Percentiles rank a stretch among this genome's conserved stretches.
These are phyloP conservation scores for Trichoderma harzianum DNA, from an alignment of 2,329 filamentous ascomycete species.

Conservation along the genomic window DNA sequence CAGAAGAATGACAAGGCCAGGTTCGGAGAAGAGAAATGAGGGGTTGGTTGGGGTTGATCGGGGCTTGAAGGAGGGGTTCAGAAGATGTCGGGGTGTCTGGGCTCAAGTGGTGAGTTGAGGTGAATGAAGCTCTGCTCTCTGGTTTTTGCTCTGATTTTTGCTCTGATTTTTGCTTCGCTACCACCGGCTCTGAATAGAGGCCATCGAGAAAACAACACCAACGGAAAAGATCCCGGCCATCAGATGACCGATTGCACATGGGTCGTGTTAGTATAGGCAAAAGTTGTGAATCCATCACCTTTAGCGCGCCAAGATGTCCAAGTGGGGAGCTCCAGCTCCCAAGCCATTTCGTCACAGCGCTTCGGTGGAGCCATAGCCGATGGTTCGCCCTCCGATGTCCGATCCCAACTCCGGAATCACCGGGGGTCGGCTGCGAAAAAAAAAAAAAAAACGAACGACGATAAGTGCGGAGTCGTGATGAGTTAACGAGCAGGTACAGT, in stretches of 20 bases:
- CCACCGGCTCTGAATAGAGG: neutral
- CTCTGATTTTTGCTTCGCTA: neutral
- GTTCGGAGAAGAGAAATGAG: neutral
- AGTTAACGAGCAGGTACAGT: neutral
- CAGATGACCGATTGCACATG: neutral
- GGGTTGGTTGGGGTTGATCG: neutral
- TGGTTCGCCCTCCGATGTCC: slow-evolving; percentile 9
- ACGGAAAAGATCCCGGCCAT: neutral
- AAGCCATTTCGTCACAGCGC: slow-evolving; percentile 12
- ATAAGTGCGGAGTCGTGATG: neutral
- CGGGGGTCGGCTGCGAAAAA: neutral
- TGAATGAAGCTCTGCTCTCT: neutral
- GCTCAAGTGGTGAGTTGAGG: neutral
- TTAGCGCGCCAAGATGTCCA: neutral
- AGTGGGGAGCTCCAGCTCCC: neutral
- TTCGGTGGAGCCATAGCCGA: neutral
- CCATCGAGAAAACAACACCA: neutral
- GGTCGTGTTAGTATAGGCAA: neutral
- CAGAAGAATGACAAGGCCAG: neutral
- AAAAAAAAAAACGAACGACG: neutral
- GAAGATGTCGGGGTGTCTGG: neutral
- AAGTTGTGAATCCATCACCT: neutral
- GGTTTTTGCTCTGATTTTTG: neutral
- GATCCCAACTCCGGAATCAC: slow-evolving; percentile 9
- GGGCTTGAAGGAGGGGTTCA: neutral